phyloP scores from a whole-genome alignment of 2,329 filamentous ascomycete genomes.

The Botrytis aclada region DNA sequence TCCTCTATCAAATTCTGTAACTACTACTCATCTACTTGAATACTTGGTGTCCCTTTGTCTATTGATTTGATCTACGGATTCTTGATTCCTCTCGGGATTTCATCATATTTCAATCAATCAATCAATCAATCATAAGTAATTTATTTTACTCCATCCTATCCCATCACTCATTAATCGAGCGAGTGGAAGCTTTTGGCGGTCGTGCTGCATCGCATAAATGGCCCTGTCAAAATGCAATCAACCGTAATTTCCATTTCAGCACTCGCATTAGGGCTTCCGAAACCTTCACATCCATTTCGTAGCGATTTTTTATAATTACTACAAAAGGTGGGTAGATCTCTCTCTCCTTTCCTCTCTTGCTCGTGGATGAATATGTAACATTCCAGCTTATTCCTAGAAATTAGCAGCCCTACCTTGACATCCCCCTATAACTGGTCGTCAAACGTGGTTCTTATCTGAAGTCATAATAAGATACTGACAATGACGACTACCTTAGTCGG shows the following conservation, averaged over 20 bases:
- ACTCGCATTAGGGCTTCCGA: conserved; percentile 12
- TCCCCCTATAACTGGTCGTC: neutral
- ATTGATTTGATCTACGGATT: neutral
- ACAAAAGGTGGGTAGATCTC: neutral
- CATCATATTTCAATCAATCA: neutral
- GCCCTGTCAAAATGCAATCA: conserved; percentile 6
- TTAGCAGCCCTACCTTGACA: neutral
- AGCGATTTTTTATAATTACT: neutral
- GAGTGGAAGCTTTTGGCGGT: neutral
- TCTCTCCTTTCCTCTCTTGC: neutral
- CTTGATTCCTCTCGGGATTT: neutral
- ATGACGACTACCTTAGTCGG: neutral
- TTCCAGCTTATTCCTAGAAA: neutral
- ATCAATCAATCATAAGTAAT: neutral
- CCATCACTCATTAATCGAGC: neutral
- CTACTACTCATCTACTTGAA: too few species aligned
- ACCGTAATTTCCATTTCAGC: conserved; percentile 8
- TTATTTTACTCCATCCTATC: neutral
- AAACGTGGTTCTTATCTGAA: neutral
- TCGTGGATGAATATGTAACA: neutral
- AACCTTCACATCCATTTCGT: neutral
- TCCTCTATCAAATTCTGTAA: neutral
- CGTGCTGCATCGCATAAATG: conserved; percentile 3
- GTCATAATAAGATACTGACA: neutral
- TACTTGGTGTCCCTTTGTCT: neutral